Conservation (phyloP, 441 rosid genomes). For the Erodium texanum region DNA sequence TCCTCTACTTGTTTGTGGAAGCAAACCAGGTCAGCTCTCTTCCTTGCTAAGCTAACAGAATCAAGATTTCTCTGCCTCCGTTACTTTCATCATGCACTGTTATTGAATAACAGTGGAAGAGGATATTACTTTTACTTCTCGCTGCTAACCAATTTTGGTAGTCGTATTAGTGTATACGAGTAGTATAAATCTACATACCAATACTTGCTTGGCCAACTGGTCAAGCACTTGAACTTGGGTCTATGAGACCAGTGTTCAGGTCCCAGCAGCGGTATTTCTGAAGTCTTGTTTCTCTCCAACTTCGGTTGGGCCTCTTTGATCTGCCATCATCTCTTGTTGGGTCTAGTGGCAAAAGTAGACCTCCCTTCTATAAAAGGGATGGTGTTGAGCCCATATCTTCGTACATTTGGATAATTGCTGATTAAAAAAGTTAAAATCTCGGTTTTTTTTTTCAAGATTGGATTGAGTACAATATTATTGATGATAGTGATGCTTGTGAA, state of each 20-base stretch:
- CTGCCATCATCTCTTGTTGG: too few species aligned
- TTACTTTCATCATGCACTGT: background rate
- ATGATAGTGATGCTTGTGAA: background rate
- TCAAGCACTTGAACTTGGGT: too few species aligned
- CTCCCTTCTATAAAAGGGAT: too few species aligned
- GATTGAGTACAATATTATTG: background rate
- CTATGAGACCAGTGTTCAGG: too few species aligned
- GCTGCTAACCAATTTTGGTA: background rate
- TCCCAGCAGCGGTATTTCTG: too few species aligned
- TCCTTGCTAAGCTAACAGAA: background rate
- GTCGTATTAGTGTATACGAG: background rate
- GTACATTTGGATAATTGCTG: too few species aligned
- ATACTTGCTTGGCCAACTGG: too few species aligned
- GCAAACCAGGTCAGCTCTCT: conserved; percentile 21
- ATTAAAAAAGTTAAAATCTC: too few species aligned
- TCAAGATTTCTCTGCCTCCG: background rate
- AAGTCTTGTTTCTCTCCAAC: too few species aligned
- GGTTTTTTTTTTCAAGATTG: background rate
- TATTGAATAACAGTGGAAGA: background rate
- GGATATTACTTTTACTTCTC: background rate
- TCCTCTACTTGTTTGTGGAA: conserved; percentile 29
- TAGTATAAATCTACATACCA: background rate
- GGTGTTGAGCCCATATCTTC: too few species aligned
- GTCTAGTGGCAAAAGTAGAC: too few species aligned
- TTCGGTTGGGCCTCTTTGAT: too few species aligned